These are phyloP conservation scores for Hapsidospora chrysogenum DNA, from an alignment of 495 filamentous ascomycete species.

Conservation along the genomic window DNA sequence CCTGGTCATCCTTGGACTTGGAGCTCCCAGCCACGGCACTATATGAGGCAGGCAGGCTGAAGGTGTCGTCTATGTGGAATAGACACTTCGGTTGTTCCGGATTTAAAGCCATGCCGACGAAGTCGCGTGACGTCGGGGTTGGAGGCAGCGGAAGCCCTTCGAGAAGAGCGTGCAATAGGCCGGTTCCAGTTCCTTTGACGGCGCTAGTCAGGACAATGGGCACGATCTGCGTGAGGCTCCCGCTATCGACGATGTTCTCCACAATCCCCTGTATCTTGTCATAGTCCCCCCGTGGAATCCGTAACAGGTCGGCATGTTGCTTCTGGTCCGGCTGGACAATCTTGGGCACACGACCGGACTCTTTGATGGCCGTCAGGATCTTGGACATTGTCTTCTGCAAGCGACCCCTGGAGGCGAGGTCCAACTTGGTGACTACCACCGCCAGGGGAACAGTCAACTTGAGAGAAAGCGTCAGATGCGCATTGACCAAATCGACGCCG, in stretches of 20 bases:
- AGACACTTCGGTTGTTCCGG: slow-evolving; percentile 36
- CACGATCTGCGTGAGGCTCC: slow-evolving; percentile 38
- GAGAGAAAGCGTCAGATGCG: slow-evolving; percentile 77
- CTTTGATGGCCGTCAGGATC: slow-evolving; percentile 64
- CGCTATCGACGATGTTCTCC: slow-evolving; percentile 21
- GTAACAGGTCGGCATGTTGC: slow-evolving; percentile 13
- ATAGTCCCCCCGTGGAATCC: slow-evolving; percentile 25
- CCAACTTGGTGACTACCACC: slow-evolving; percentile 79
- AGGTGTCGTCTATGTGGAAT: slow-evolving; percentile 78
- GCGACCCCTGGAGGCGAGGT: slow-evolving; percentile 57
- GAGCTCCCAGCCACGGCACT: slow-evolving; percentile 20
- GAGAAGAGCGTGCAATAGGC: slow-evolving; percentile 66
- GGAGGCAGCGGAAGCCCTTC: slow-evolving; percentile 57
- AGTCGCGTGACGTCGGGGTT: slow-evolving; percentile 27
- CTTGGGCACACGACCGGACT: slow-evolving; percentile 50
- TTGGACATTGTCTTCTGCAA: slow-evolving; percentile 51
- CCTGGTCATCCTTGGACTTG: slow-evolving; percentile 19
- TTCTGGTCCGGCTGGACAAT: slow-evolving; percentile 39
- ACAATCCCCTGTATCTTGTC: slow-evolving; percentile 35
- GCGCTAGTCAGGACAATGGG: slow-evolving; percentile 84
- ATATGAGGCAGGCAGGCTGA: slow-evolving; percentile 35
- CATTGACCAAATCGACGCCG: slow-evolving; percentile 47
- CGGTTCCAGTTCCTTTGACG: slow-evolving; percentile 68
- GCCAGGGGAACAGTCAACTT: slow-evolving; percentile 58
- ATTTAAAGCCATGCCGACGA: slow-evolving; percentile 23